These are phyloP conservation scores for Naegleria fowleri DNA, from an alignment of 208 protist genomes.

Conservation along the genomic window DNA sequence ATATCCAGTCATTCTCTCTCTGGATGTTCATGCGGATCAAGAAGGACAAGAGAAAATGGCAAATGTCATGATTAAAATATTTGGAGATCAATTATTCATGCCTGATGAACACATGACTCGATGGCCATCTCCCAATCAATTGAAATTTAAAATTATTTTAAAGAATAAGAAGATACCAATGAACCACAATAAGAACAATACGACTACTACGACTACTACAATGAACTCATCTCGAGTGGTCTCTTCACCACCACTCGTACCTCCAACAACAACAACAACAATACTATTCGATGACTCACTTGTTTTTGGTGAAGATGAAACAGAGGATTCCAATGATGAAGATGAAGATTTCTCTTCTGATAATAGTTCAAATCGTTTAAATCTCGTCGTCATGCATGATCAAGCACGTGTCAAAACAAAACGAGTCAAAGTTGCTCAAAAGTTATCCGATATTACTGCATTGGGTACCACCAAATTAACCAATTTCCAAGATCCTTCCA, in stretches of 20 bases:
- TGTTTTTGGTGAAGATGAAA: too few species aligned
- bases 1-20: constrained; percentile 63
- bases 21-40: constrained; percentile 61
- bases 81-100: constrained; percentile 35
- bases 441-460: constrained; percentile 1
- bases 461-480: not conserved
- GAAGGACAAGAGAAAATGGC: constrained; percentile 60
- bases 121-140: constrained; percentile 1
- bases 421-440: not conserved
- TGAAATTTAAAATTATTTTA: not conserved
- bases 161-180: not conserved
- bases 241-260: too few species aligned
- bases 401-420: too few species aligned
- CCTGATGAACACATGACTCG: not conserved
- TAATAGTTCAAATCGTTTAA: too few species aligned
- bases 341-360: not conserved
- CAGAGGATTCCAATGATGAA: not conserved
- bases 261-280: too few species aligned
- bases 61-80: constrained; percentile 43
- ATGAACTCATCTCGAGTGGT: too few species aligned
- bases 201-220: too few species aligned
- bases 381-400: too few species aligned
- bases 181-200: too few species aligned
- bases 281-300: too few species aligned
- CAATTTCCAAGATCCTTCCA: too few species aligned